A percentile compares a stretch with the other conserved stretches of the same genome.
phyloP scores from a whole-genome alignment of 2,329 filamentous ascomycete species.

The Botrytis paeoniae region DNA sequence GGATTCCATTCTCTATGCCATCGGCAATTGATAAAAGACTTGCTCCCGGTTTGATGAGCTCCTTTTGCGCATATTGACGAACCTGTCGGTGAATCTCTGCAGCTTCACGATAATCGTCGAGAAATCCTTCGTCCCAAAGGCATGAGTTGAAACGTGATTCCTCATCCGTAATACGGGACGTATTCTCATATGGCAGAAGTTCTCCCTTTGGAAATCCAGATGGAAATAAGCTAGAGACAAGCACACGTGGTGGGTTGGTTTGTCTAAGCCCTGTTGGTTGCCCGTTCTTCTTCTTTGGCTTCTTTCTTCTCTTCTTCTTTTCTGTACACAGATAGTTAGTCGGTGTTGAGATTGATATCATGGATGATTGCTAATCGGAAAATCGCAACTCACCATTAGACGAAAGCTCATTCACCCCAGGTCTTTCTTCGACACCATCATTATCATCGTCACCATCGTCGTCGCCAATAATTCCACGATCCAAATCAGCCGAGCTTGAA shows the following conservation, averaged over 20 bases:
- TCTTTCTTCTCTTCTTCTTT: conserved; percentile 72
- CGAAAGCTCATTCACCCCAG: conserved; percentile 21
- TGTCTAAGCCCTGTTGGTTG: conserved; percentile 55
- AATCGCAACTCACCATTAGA: conserved; percentile 22
- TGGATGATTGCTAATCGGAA: neutral
- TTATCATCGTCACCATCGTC: conserved; percentile 29
- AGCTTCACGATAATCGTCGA: conserved; percentile 53
- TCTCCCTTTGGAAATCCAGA: conserved; percentile 72
- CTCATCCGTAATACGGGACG: conserved; percentile 72
- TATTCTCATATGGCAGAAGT: conserved; percentile 76
- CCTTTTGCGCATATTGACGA: conserved; percentile 47
- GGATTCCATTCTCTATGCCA: conserved; percentile 53
- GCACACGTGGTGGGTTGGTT: conserved; percentile 70
- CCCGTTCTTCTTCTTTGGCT: conserved; percentile 72
- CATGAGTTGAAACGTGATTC: conserved; percentile 79
- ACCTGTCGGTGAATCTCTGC: conserved; percentile 56
- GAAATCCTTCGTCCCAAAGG: conserved; percentile 59
- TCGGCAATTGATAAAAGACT: conserved; percentile 49
- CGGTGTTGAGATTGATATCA: neutral
- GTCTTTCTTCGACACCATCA: conserved; percentile 24
- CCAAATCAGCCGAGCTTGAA: conserved; percentile 29
- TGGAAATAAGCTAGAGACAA: conserved; percentile 68
- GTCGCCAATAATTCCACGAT: conserved; percentile 28
- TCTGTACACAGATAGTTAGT: conserved; percentile 19
- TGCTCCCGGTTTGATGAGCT: conserved; percentile 49